A percentile compares a stretch with the other conserved stretches of the same genome.
phyloP scores from a whole-genome alignment of 2,329 filamentous ascomycete species.

The Colletotrichum sansevieriae region DNA sequence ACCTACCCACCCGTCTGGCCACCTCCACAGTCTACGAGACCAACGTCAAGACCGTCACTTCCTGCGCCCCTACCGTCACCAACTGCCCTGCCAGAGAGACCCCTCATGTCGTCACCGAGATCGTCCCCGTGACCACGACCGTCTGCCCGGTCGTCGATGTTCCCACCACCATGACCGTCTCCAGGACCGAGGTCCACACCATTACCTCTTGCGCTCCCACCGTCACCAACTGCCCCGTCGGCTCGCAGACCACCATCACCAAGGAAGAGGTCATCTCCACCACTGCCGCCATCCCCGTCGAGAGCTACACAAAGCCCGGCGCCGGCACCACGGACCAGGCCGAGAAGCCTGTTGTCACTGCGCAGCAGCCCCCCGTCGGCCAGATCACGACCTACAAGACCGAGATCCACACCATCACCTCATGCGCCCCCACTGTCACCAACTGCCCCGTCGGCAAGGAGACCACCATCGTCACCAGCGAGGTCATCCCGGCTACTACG shows the following conservation, averaged over 20 bases:
- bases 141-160: conserved; percentile 54
- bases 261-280: conserved; percentile 33
- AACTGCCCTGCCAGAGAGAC: conserved; percentile 33
- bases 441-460: conserved; percentile 44
- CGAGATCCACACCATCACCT: conserved; percentile 48
- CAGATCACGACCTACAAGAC: conserved; percentile 43
- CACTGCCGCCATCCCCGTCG: conserved; percentile 28
- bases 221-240: conserved; percentile 45
- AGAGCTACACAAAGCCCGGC: conserved; percentile 37
- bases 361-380: conserved; percentile 12
- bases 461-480: conserved; percentile 33
- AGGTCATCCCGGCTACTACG: conserved; percentile 16
- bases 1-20: conserved; percentile 35
- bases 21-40: conserved; percentile 40
- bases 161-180: conserved; percentile 30
- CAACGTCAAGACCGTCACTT: conserved; percentile 42
- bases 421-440: conserved; percentile 45
- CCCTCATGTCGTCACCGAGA: conserved; percentile 45
- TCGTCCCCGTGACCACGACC: conserved; percentile 59
- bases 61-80: conserved; percentile 31
- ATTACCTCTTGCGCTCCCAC: conserved; percentile 48
- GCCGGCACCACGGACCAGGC: neutral
- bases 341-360: conserved; percentile 23
- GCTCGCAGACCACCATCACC: conserved; percentile 33
- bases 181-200: conserved; percentile 47